A percentile compares a stretch with the other conserved stretches of the same genome.
Conservation (phyloP, 2,329 filamentous ascomycete species). For the Periconia sp. region DNA sequence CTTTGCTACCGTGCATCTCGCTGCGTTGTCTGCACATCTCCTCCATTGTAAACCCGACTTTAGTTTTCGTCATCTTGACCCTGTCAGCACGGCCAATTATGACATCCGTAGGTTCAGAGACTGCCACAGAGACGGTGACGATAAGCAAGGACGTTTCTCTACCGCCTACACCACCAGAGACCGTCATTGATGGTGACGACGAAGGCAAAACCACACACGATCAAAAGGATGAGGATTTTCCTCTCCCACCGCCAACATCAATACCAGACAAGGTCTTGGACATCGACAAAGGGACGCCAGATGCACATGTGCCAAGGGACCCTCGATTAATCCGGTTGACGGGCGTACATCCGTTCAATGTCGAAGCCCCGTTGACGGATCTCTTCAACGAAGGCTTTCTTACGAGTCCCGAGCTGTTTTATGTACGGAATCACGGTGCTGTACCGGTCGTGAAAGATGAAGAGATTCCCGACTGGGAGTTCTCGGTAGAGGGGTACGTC, state of each 20-base stretch:
- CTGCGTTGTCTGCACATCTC: neutral
- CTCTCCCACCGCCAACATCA: constrained; percentile 68
- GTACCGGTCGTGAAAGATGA: constrained; percentile 75
- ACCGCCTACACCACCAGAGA: constrained; percentile 41
- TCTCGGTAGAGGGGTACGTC: constrained; percentile 71
- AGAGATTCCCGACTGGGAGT: constrained; percentile 76
- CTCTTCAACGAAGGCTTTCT: constrained; percentile 82
- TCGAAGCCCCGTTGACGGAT: constrained; percentile 77
- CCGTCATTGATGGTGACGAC: constrained; percentile 35
- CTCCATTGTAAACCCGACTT: neutral
- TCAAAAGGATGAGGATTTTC: constrained; percentile 47
- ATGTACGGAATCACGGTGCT: constrained; percentile 85
- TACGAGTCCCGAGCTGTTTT: constrained; percentile 85
- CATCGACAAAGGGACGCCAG: constrained; percentile 81
- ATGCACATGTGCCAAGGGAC: constrained; percentile 78
- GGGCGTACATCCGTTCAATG: constrained; percentile 88
- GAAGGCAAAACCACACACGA: constrained; percentile 9
- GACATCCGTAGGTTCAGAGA: constrained; percentile 7
- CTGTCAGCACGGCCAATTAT: neutral
- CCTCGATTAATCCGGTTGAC: constrained; percentile 81
- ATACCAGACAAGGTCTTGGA: constrained; percentile 64
- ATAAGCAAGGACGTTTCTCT: constrained; percentile 9
- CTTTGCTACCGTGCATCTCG: neutral
- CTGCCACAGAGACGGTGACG: neutral
- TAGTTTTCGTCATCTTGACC: neutral